Conservation (phyloP, 768 basidiomycete species). For the Fistulinella prunicolor region DNA sequence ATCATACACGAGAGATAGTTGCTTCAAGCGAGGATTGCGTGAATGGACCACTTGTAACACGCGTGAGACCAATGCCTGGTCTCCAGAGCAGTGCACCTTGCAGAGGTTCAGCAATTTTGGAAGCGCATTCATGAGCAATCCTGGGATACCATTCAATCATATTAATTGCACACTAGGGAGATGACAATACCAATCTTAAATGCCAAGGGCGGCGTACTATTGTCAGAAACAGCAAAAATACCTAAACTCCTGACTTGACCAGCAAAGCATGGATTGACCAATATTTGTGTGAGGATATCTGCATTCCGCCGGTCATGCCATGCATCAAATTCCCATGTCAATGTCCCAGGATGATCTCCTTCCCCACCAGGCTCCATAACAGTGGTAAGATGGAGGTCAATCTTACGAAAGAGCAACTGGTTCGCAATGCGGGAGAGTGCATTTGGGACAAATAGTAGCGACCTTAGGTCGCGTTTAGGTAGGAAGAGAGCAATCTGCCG, state of each 20-base stretch:
- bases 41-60: not conserved
- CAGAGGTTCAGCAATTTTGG: not conserved
- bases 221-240: not conserved
- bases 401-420: not conserved
- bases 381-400: not conserved
- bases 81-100: too few relatives aligned
- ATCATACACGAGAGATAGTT: not conserved
- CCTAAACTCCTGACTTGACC: not conserved
- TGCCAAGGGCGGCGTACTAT: not conserved
- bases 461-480: not conserved
- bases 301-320: not conserved
- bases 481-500: not conserved
- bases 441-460: not conserved
- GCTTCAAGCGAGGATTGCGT: not conserved
- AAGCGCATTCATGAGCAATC: not conserved
- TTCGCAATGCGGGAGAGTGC: not conserved
- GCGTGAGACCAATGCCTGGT: not conserved
- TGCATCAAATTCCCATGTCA: not conserved
- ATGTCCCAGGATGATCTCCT: too few relatives aligned
- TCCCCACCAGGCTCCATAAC: not conserved
- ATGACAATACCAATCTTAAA: not conserved
- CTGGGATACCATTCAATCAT: not conserved
- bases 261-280: not conserved
- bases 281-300: not conserved
- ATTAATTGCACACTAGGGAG: not conserved